phyloP scores from a whole-genome alignment of 345 rosid species.

The Kernera saxatilis region DNA sequence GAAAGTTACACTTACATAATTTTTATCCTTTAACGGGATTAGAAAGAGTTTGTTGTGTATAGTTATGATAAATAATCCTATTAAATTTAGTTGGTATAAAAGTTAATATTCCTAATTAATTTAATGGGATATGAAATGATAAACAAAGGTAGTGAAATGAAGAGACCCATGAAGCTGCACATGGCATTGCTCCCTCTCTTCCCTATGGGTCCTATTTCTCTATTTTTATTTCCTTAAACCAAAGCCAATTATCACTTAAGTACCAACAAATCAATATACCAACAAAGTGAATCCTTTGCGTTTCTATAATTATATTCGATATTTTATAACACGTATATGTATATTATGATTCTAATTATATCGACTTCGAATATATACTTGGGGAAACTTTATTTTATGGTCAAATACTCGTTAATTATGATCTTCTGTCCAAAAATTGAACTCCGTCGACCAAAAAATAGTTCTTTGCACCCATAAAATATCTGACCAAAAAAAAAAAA shows the following conservation, averaged over 20 bases:
- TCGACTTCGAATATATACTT: background rate
- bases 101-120: background rate
- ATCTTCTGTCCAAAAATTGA: background rate
- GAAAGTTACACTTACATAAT: background rate
- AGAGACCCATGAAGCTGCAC: slow-evolving; percentile 59
- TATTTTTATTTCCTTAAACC: slow-evolving; percentile 21
- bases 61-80: background rate
- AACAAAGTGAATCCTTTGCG: background rate
- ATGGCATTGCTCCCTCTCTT: slow-evolving; percentile 46
- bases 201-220: slow-evolving; percentile 22
- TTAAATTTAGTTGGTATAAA: background rate
- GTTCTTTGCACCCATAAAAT: background rate
- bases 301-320: background rate
- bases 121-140: background rate
- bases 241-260: slow-evolving; percentile 26
- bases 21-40: background rate
- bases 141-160: slow-evolving; percentile 36
- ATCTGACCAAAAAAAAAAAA: no score
- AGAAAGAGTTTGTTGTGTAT: background rate
- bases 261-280: slow-evolving; percentile 15
- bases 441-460: background rate
- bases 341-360: background rate
- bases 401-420: background rate
- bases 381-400: background rate
- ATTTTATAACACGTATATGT: background rate